These are phyloP conservation scores for Malus hybrid DNA, from an alignment of 331 rosid genomes.

Conservation along the genomic window DNA sequence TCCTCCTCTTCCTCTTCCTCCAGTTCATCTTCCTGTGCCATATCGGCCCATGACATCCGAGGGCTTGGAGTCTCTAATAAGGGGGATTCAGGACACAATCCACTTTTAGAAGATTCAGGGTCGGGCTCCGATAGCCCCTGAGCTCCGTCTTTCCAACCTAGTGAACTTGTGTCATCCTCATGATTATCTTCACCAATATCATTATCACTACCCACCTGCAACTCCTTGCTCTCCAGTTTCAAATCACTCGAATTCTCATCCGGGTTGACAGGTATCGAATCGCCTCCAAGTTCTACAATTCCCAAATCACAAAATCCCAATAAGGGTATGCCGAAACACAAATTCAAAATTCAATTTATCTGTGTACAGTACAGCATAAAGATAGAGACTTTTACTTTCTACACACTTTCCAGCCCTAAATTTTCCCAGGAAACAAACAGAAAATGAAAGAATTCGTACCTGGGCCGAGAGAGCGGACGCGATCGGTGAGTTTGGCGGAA, in stretches of 20 bases:
- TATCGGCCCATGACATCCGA: conserved; percentile 91
- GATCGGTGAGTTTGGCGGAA: conserved; percentile 53
- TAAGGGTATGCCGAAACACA: not conserved
- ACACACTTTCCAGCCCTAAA: not conserved
- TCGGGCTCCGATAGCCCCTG: conserved; percentile 18
- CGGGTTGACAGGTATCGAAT: conserved; percentile 4
- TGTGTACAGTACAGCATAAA: not conserved
- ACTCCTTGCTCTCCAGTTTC: not conserved
- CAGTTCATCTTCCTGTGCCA: conserved; percentile 91
- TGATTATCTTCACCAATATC: conserved; percentile 35
- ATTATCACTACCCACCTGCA: conserved; percentile 6
- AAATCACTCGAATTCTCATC: conserved; percentile 14
- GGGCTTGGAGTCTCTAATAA: conserved; percentile 22
- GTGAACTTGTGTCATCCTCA: conserved; percentile 19
- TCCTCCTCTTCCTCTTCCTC: conserved; percentile 19
- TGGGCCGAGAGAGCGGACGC: conserved; percentile 61
- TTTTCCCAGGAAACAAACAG: not conserved
- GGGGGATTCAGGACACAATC: not conserved
- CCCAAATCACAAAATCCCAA: not conserved
- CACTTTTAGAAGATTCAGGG: conserved; percentile 14
- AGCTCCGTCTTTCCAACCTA: conserved; percentile 27
- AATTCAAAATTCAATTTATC: not conserved
- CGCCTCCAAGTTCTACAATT: conserved; percentile 21
- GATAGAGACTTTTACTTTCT: no score
- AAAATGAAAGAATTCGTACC: conserved; percentile 30